phyloP scores from a whole-genome alignment of 2,329 filamentous ascomycete species.

The Exophiala bonariae region DNA sequence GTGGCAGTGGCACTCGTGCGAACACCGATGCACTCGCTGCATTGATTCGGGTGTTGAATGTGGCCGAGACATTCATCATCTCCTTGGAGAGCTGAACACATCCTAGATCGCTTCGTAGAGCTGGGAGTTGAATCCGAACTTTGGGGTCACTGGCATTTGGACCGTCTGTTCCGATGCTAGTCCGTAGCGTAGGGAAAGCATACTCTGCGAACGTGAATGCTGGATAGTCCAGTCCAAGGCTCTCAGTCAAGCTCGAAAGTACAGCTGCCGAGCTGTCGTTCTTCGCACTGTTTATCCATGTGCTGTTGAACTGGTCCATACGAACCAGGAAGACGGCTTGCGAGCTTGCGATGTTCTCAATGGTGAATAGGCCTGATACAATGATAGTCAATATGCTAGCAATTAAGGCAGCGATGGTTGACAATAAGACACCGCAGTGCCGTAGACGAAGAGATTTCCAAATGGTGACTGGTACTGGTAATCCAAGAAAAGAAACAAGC shows the following conservation, averaged over 20 bases:
- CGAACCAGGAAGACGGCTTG: conserved; percentile 21
- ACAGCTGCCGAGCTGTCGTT: conserved; percentile 20
- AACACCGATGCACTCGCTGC: conserved; percentile 6
- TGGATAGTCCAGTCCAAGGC: conserved; percentile 16
- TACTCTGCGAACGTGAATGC: conserved; percentile 20
- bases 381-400: conserved; percentile 28
- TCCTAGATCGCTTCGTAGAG: conserved; percentile 11
- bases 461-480: conserved; percentile 9
- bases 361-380: conserved; percentile 33
- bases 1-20: conserved; percentile 9
- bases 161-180: too few species aligned
- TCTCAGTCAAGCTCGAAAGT: conserved; percentile 19
- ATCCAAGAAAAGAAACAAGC: conserved; percentile 4
- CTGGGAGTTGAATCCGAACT: conserved; percentile 4
- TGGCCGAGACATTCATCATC: conserved; percentile 6
- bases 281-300: conserved; percentile 12
- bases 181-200: conserved; percentile 12
- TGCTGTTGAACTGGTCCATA: conserved; percentile 25
- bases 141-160: background rate
- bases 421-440: conserved; percentile 23
- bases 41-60: conserved; percentile 6
- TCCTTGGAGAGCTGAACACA: conserved; percentile 1
- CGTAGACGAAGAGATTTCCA: conserved; percentile 6
- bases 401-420: conserved; percentile 21
- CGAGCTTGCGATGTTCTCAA: conserved; percentile 20